These are phyloP conservation scores for Amanita molliuscula DNA, from an alignment of 768 basidiomycete genomes.

Conservation along the genomic window DNA sequence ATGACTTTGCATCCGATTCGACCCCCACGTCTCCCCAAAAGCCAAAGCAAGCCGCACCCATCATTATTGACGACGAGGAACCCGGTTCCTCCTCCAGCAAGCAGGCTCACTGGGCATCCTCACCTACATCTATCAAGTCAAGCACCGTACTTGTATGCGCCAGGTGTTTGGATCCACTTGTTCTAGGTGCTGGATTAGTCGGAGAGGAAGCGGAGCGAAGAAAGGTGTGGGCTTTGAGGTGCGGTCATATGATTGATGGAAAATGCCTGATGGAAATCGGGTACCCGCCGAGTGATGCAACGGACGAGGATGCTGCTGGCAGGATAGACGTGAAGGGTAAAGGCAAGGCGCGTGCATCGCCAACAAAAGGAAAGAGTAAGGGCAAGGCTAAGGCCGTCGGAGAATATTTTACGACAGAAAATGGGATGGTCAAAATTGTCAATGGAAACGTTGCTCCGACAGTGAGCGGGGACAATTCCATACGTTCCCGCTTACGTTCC, in stretches of 20 bases:
- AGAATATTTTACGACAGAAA: neutral
- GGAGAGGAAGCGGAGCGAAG: conserved; percentile 32
- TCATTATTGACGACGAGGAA: conserved; percentile 41
- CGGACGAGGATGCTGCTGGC: conserved; percentile 8
- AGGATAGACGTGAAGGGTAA: conserved; percentile 32
- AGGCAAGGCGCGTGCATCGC: conserved; percentile 19
- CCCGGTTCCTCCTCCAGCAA: conserved; percentile 5
- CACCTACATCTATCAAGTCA: conserved; percentile 14
- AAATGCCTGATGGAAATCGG: conserved; percentile 58
- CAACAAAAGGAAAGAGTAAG: conserved; percentile 4
- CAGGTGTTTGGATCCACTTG: conserved; percentile 52
- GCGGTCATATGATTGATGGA: conserved; percentile 73
- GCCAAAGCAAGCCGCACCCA: conserved; percentile 17
- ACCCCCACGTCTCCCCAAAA: conserved; percentile 11
- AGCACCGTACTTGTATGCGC: conserved; percentile 54
- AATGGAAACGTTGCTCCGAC: conserved; percentile 1
- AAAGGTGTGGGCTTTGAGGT: conserved; percentile 62
- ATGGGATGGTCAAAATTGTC: neutral
- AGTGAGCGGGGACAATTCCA: conserved; percentile 11
- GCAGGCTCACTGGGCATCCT: conserved; percentile 8
- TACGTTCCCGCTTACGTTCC: conserved; percentile 10
- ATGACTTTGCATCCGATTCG: conserved; percentile 44
- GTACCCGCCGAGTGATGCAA: conserved; percentile 21
- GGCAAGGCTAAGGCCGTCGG: conserved; percentile 5
- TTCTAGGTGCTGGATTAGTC: conserved; percentile 40